Evolutionary conservation across 1,284 basidiomycete species (phyloP), one percentile per base, ranked within the genome.

Genomic region (Microbotryum silenes-acaulis): DNA sequence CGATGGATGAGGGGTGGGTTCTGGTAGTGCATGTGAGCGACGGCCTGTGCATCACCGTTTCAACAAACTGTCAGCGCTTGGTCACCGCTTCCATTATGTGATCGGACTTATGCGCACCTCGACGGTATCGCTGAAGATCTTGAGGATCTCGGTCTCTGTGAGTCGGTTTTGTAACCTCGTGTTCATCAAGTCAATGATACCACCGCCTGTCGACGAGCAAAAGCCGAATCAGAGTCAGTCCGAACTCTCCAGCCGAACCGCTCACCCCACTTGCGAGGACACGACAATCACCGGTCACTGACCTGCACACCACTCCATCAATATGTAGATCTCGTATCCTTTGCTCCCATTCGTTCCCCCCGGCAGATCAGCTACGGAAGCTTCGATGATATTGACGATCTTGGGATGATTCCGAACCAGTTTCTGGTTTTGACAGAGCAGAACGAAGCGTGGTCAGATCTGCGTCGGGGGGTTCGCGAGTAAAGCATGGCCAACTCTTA

Each of bases 121-220:
- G 29, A 92, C 88, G 1, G 72, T 72, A 52, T 74, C 73, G 45
- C 65, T 66, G 75, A 99, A 98, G 73, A 99, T 97, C 75, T 92
- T 90, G 55, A 99, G 81, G 71, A 99, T 97, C 76, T 99, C 96
- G 31, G 85, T 82, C 77, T 98, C 96, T 3, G 89, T 90, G 52
- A 98, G 81, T 27, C 96, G 84, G 75, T 97, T 91, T 56, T 93
- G 84, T 47, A 98, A 81, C 54, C 94, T 83, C 70, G 92, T 85
- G 77, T 99, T 99, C 87, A 99, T 90, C 84, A 98, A 90, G 77
- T 98, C 96, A 76, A 99, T 97, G 71, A 98, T 96, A 47, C 96
- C 96, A 29, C 96, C 96, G 51, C 92, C 89, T 27, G 27, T 27
- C 27, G 27, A 16, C 37, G 37, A 12, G 9, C 37, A 37, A 37